Conservation (phyloP, 129 eudicot genomes). For the Chrysanthemum makinoi region DNA sequence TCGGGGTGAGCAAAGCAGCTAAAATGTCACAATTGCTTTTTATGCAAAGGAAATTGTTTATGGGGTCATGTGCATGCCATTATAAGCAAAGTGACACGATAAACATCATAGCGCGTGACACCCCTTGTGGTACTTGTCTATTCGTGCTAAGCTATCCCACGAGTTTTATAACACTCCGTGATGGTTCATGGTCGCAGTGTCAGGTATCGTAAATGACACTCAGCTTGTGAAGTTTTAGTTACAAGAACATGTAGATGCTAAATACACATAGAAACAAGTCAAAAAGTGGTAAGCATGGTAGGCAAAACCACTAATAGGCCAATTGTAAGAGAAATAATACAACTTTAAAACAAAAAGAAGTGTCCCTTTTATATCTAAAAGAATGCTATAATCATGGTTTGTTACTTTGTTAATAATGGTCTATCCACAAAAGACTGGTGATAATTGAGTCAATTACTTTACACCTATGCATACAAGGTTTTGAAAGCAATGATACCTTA, state of each 20-base stretch:
- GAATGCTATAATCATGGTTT: constrained; percentile 19
- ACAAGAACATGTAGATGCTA: neutral
- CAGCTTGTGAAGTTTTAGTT: neutral
- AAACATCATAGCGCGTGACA: neutral
- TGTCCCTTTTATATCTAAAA: neutral
- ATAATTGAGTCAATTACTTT: constrained; percentile 24
- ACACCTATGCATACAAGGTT: constrained; percentile 29
- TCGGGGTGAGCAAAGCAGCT: neutral
- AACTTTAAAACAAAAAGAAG: neutral
- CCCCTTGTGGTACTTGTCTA: constrained; percentile 20
- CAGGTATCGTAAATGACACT: too few species aligned
- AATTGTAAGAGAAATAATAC: neutral
- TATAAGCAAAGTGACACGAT: constrained; percentile 24
- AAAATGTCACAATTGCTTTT: neutral
- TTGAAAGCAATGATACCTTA: constrained; percentile 21
- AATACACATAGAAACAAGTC: neutral
- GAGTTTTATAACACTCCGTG: neutral
- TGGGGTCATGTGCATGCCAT: constrained; percentile 3
- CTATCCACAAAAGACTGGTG: constrained; percentile 17
- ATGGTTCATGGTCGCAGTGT: neutral
- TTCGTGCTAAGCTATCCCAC: neutral
- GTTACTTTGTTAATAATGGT: constrained; percentile 21
- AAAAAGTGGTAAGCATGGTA: neutral
- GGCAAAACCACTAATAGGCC: neutral
- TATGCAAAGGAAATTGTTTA: neutral